Conservation (phyloP, 257 asterid species). For the Anisodus acutangulus region DNA sequence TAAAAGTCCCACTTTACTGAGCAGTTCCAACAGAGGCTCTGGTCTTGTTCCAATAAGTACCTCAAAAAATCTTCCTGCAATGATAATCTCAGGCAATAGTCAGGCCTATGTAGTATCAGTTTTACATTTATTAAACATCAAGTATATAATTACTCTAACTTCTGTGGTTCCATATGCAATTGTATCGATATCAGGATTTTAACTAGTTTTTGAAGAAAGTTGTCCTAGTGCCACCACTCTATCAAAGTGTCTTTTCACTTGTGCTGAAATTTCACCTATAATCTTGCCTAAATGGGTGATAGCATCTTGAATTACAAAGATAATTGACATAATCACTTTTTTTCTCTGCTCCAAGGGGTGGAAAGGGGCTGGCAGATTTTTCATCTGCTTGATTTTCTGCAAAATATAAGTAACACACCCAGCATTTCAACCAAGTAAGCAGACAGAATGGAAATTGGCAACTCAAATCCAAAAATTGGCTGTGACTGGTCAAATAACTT, state of each 20-base stretch:
- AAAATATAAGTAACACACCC: slow-evolving; percentile 2
- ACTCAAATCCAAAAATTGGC: neutral
- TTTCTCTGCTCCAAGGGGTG: neutral
- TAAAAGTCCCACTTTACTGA: slow-evolving; percentile 69
- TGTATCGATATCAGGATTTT: slow-evolving; percentile 13
- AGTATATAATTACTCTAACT: neutral
- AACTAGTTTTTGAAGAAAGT: neutral
- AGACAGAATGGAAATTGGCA: neutral
- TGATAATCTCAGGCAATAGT: slow-evolving; percentile 32
- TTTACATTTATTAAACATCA: neutral
- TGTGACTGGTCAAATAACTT: slow-evolving; percentile 14
- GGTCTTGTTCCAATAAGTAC: slow-evolving; percentile 79
- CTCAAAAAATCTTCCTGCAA: slow-evolving; percentile 87
- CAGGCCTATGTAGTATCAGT: neutral
- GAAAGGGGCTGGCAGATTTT: slow-evolving; percentile 10
- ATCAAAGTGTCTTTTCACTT: slow-evolving; percentile 6
- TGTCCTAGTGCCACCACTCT: neutral
- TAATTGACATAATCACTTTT: slow-evolving; percentile 15
- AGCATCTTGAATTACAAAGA: neutral
- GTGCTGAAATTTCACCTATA: slow-evolving; percentile 19
- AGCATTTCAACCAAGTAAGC: slow-evolving; percentile 15
- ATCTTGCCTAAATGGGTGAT: slow-evolving; percentile 14
- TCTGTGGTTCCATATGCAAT: slow-evolving; percentile 8
- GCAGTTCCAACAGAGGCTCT: slow-evolving; percentile 70
- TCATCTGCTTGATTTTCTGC: slow-evolving; percentile 6